Conservation (phyloP, 768 basidiomycete species). For the Leccinum rimulosum region DNA sequence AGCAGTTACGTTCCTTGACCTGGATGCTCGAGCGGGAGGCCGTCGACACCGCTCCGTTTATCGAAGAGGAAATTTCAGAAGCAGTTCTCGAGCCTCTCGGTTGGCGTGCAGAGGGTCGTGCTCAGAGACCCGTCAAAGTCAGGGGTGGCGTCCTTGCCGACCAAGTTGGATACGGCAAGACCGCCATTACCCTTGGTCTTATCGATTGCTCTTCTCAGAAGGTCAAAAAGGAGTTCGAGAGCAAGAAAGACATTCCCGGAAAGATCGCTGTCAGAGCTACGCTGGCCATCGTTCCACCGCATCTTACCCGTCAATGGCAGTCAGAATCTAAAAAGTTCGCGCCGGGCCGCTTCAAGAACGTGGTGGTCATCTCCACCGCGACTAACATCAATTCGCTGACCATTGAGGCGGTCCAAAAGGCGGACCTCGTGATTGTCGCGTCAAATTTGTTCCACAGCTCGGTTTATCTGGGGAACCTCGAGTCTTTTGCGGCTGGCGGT, state of each 20-base stretch:
- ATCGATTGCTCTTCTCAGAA: conserved; percentile 67
- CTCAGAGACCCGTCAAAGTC: conserved; percentile 68
- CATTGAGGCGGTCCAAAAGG: conserved; percentile 71
- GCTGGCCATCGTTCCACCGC: conserved; percentile 83
- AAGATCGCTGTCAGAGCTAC: conserved; percentile 80
- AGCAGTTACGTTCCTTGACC: conserved; percentile 85
- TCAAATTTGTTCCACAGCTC: conserved; percentile 81
- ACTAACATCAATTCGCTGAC: conserved; percentile 68
- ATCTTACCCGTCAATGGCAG: conserved; percentile 87
- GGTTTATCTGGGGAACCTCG: conserved; percentile 75
- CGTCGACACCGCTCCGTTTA: conserved; percentile 60
- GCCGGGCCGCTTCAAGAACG: conserved; percentile 40
- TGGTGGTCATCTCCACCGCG: conserved; percentile 66
- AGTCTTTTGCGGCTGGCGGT: conserved; percentile 64
- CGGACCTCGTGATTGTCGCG: conserved; percentile 84
- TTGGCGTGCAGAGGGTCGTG: conserved; percentile 94
- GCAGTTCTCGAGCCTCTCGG: conserved; percentile 81
- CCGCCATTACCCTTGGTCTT: conserved; percentile 88
- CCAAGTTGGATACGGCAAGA: conserved; percentile 97
- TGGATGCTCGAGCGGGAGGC: conserved; percentile 92
- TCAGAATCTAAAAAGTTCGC: conserved; percentile 84
- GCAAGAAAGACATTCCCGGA: conserved; percentile 46
- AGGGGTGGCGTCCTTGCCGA: conserved; percentile 93
- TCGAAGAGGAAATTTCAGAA: conserved; percentile 94
- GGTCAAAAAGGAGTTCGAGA: conserved; percentile 57